Conservation (phyloP, 2,329 filamentous ascomycete species). For the Blumeriella jaapii region DNA sequence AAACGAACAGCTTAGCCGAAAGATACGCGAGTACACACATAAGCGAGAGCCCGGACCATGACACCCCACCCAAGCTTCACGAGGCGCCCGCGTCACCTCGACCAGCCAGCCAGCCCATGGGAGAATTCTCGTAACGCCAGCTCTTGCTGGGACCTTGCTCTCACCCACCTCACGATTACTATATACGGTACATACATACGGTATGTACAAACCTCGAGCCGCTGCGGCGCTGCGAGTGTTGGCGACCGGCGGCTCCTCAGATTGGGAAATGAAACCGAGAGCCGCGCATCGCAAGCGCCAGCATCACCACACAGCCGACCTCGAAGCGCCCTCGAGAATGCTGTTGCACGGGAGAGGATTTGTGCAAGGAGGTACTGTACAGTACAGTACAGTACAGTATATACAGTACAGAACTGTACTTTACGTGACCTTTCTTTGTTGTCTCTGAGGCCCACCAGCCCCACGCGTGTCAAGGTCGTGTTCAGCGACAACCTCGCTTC, state of each 20-base stretch:
- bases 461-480: slow-evolving; percentile 23
- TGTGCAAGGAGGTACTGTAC: neutral
- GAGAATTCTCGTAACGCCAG: slow-evolving; percentile 3
- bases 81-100: slow-evolving; percentile 20
- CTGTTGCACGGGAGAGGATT: neutral
- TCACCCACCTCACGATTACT: too few species aligned
- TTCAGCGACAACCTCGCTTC: slow-evolving; percentile 14
- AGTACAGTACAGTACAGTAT: slow-evolving; percentile 13
- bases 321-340: slow-evolving; percentile 15
- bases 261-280: slow-evolving; percentile 15
- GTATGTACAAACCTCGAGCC: neutral
- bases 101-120: slow-evolving; percentile 3
- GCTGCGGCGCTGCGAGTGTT: slow-evolving; percentile 7
- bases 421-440: too few species aligned
- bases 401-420: too few species aligned
- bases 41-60: neutral
- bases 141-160: slow-evolving; percentile 3
- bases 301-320: slow-evolving; percentile 20
- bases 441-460: too few species aligned
- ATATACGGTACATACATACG: too few species aligned
- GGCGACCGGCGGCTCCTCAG: slow-evolving; percentile 14
- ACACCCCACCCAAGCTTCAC: slow-evolving; percentile 12
- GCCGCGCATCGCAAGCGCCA: slow-evolving; percentile 19
- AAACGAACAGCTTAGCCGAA: too few species aligned
- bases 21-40: slow-evolving; percentile 3